A percentile compares a stretch with the other conserved stretches of the same genome.
phyloP scores from a whole-genome alignment of 768 basidiomycete species.

The Lactifluus volemus region DNA sequence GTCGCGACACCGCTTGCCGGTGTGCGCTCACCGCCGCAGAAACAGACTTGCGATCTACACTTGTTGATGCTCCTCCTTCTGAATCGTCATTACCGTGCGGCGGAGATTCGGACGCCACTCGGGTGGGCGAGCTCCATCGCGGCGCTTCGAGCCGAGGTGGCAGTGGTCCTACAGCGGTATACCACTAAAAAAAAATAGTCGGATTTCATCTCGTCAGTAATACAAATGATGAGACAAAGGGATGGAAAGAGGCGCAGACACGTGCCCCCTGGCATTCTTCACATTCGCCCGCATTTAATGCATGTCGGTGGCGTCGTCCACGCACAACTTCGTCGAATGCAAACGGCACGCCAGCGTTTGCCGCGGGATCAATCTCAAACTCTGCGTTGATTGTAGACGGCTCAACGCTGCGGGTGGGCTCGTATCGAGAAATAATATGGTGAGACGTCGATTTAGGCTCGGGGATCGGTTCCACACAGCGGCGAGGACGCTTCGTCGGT shows the following conservation, averaged over 20 bases:
- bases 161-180: constrained; percentile 64
- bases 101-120: neutral
- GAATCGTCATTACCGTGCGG: neutral
- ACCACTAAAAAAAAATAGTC: constrained; percentile 57
- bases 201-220: too few species aligned
- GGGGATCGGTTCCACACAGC: neutral
- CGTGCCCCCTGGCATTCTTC: constrained; percentile 72
- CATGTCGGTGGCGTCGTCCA: constrained; percentile 48
- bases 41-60: neutral
- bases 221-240: neutral
- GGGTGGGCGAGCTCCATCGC: constrained; percentile 47
- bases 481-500: constrained; percentile 9
- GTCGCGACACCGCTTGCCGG: constrained; percentile 61
- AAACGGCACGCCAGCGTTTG: constrained; percentile 56
- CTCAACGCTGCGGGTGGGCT: neutral
- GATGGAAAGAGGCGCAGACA: constrained; percentile 1
- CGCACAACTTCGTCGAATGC: constrained; percentile 76
- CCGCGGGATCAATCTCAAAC: constrained; percentile 56
- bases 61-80: neutral
- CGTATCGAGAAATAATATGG: neutral
- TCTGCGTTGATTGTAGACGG: constrained; percentile 12
- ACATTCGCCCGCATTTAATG: constrained; percentile 70
- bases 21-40: constrained; percentile 40
- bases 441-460: neutral
- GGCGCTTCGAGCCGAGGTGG: constrained; percentile 58